phyloP scores from a whole-genome alignment of 257 asterid genomes.

The Thymus mandschuricus region DNA sequence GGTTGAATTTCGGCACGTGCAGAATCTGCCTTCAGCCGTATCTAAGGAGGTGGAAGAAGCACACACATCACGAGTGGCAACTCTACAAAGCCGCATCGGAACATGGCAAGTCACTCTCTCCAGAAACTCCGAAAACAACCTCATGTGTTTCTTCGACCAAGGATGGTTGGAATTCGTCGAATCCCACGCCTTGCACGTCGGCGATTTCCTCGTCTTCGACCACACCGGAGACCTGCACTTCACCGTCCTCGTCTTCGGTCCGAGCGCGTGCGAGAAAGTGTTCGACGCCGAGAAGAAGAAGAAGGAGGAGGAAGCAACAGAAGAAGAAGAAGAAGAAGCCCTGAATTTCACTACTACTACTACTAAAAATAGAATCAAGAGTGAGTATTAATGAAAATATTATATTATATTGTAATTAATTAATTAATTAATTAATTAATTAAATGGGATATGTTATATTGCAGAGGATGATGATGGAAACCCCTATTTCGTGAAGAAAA shows the following conservation, averaged over 20 bases:
- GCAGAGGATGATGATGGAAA: background rate
- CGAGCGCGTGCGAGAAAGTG: constrained; percentile 22
- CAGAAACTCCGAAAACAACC: background rate
- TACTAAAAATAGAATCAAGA: background rate
- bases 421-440: background rate
- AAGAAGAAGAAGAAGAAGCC: background rate
- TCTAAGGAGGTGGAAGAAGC: constrained; percentile 3
- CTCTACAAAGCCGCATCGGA: constrained; percentile 2
- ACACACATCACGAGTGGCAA: constrained; percentile 8
- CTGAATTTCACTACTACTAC: background rate
- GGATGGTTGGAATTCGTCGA: constrained; percentile 34
- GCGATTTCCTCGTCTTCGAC: constrained; percentile 29
- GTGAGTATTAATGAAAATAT: background rate
- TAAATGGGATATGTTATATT: background rate
- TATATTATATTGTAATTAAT: too few relatives aligned
- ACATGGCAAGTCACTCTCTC: constrained; percentile 12
- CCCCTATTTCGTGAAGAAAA: constrained; percentile 15
- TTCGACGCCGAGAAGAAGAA: background rate
- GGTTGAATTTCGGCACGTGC: background rate
- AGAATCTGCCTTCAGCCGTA: constrained; percentile 27
- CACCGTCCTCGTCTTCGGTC: constrained; percentile 23
- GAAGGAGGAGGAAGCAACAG: background rate
- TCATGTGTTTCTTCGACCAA: constrained; percentile 8
- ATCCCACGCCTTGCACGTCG: constrained; percentile 16
- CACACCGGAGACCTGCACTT: constrained; percentile 19